These are phyloP conservation scores for Rhypophila decipiens DNA, from an alignment of 495 filamentous ascomycete species.

Conservation along the genomic window DNA sequence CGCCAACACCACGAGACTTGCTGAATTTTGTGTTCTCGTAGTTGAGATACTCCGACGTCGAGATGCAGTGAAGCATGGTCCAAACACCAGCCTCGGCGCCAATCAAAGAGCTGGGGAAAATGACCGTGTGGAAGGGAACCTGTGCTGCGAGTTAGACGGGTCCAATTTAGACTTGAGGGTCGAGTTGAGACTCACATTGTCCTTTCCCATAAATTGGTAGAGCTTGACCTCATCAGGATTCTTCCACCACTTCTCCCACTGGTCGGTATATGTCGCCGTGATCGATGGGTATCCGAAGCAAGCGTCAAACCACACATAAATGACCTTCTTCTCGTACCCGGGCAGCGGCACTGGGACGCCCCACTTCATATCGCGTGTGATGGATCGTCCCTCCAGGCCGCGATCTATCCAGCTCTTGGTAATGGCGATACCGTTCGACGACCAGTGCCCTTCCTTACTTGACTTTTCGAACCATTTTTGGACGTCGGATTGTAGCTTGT, in stretches of 20 bases:
- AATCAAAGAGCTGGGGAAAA: conserved; percentile 83
- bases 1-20: conserved; percentile 82
- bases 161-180: not conserved
- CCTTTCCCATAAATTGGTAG: conserved; percentile 98
- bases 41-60: conserved; percentile 91
- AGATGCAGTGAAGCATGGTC: conserved; percentile 86
- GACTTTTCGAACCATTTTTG: conserved; percentile 60
- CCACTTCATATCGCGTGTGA: conserved; percentile 89
- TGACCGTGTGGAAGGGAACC: conserved; percentile 83
- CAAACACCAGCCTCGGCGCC: conserved; percentile 71
- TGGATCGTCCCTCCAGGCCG: conserved; percentile 73
- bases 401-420: conserved; percentile 74
- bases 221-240: conserved; percentile 82
- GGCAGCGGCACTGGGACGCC: conserved; percentile 55
- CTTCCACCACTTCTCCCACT: conserved; percentile 96
- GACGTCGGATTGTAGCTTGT: conserved; percentile 69
- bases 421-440: conserved; percentile 65
- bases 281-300: conserved; percentile 96
- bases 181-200: conserved; percentile 57
- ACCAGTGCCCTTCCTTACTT: conserved; percentile 50
- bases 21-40: conserved; percentile 96
- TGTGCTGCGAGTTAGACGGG: conserved; percentile 1
- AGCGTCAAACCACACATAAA: conserved; percentile 99
- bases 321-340: conserved; percentile 73
- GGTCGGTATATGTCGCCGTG: conserved; percentile 81